Conservation (phyloP, 257 asterid species). For the Fraxinus americana region DNA sequence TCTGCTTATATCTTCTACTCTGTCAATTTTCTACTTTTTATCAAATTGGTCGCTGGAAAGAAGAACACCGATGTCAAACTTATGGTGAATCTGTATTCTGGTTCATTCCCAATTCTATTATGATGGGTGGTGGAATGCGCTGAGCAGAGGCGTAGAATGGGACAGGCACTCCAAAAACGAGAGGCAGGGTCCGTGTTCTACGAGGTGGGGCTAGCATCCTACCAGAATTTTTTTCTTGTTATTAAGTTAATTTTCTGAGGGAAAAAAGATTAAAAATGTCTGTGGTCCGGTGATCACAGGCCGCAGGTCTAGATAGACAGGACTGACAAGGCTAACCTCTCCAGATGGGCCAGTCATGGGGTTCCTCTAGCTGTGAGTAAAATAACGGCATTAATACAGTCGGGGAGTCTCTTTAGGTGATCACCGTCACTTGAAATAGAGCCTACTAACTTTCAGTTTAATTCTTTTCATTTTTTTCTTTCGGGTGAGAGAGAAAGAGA, state of each 20-base stretch:
- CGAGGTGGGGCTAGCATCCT: background rate
- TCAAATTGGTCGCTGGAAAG: background rate
- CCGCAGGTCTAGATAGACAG: too few species aligned
- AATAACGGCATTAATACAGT: background rate
- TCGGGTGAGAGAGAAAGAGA: background rate
- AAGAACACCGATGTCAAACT: background rate
- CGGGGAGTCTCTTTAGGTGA: background rate
- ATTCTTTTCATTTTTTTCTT: background rate
- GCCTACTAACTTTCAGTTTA: too few species aligned
- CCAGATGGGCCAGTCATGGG: too few species aligned
- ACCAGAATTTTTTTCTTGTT: background rate
- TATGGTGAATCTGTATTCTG: background rate
- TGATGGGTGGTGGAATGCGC: background rate
- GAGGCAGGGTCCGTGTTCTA: background rate
- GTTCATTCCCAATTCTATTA: background rate
- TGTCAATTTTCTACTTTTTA: too few species aligned
- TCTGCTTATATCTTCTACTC: too few species aligned
- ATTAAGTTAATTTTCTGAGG: too few species aligned
- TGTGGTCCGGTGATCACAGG: too few species aligned
- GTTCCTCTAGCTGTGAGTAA: background rate
- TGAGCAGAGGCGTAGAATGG: background rate
- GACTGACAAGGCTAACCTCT: too few species aligned
- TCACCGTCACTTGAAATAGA: background rate
- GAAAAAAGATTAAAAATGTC: too few species aligned
- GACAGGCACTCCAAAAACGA: background rate